Evolutionary conservation across 176 grass and related monocot species (phyloP).

Genomic region (Bolboschoenus planiculmis): DNA sequence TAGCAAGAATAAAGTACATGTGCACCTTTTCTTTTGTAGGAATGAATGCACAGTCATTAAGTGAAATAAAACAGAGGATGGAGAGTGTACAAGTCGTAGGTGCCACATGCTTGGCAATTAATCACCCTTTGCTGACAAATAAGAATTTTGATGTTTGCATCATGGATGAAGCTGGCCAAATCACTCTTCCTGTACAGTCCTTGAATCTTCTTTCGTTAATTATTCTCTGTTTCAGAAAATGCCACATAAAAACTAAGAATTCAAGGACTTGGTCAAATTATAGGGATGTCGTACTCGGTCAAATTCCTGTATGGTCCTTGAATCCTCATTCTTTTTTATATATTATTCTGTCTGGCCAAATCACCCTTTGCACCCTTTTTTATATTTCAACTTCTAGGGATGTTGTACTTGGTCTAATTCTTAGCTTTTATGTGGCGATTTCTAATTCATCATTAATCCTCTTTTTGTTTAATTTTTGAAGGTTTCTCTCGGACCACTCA

Average conservation of each 20-base stretch:
- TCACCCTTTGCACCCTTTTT: too few relatives aligned
- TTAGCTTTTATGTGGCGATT: not conserved
- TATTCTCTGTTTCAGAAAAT: not conserved
- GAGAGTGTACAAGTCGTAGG: conserved; percentile 84
- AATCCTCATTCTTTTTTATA: too few relatives aligned
- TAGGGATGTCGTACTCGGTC: too few relatives aligned
- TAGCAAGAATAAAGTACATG: not conserved
- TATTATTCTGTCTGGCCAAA: too few relatives aligned
- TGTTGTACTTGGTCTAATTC: not conserved
- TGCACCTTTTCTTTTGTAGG: conserved; percentile 42
- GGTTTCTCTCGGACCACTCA: conserved; percentile 92
- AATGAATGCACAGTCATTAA: conserved; percentile 52
- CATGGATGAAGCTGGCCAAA: conserved; percentile 99
- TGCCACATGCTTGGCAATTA: conserved; percentile 90
- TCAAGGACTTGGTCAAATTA: too few relatives aligned
- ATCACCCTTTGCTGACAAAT: conserved; percentile 70
- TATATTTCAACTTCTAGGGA: too few relatives aligned
- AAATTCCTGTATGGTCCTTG: too few relatives aligned
- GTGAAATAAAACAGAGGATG: conserved; percentile 79
- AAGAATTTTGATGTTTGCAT: conserved; percentile 98
- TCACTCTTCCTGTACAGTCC: conserved; percentile 73
- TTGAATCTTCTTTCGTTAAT: conserved; percentile 1
- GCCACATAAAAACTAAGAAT: too few relatives aligned
- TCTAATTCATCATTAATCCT: conserved; percentile 8
- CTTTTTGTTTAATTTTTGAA: conserved; percentile 19